phyloP scores from a whole-genome alignment of 768 basidiomycete species.

The Leccinum aurantiacum region DNA sequence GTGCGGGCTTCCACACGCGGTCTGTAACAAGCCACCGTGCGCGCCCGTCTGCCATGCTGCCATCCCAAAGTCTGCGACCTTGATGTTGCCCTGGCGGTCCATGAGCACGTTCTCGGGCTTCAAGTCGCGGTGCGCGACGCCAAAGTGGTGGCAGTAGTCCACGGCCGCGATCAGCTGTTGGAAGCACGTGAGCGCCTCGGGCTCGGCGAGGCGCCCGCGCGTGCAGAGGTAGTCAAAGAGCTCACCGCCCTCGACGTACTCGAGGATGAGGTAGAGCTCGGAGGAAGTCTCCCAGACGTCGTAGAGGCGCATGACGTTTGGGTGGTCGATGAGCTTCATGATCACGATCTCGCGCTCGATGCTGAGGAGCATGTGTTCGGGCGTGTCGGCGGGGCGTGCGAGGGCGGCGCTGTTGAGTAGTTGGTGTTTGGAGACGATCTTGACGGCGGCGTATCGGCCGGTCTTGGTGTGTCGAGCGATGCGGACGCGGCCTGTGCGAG shows the following conservation, averaged over 20 bases:
- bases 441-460: slow-evolving; percentile 88
- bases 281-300: slow-evolving; percentile 96
- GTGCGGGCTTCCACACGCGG: slow-evolving; percentile 94
- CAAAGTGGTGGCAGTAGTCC: slow-evolving; percentile 92
- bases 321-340: slow-evolving; percentile 96
- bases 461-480: slow-evolving; percentile 87
- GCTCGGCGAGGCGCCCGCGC: slow-evolving; percentile 64
- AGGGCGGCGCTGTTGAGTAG: slow-evolving; percentile 60
- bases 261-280: slow-evolving; percentile 88
- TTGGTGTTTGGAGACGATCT: slow-evolving; percentile 83
- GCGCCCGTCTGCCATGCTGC: not conserved
- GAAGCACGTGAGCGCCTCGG: slow-evolving; percentile 83
- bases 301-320: slow-evolving; percentile 90
- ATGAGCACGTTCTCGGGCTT: slow-evolving; percentile 94
- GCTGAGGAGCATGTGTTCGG: slow-evolving; percentile 74
- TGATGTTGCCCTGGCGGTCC: slow-evolving; percentile 82
- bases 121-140: slow-evolving; percentile 91
- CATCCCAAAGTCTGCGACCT: not conserved
- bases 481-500: slow-evolving; percentile 73
- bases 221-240: slow-evolving; percentile 90
- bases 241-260: slow-evolving; percentile 94
- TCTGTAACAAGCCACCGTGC: slow-evolving; percentile 60
- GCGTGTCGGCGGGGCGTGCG: slow-evolving; percentile 60
- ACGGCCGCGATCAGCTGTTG: slow-evolving; percentile 92
- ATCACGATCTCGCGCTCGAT: slow-evolving; percentile 95